Conservation (phyloP, 2,329 filamentous ascomycete species). For the Aspergillus tamarii region DNA sequence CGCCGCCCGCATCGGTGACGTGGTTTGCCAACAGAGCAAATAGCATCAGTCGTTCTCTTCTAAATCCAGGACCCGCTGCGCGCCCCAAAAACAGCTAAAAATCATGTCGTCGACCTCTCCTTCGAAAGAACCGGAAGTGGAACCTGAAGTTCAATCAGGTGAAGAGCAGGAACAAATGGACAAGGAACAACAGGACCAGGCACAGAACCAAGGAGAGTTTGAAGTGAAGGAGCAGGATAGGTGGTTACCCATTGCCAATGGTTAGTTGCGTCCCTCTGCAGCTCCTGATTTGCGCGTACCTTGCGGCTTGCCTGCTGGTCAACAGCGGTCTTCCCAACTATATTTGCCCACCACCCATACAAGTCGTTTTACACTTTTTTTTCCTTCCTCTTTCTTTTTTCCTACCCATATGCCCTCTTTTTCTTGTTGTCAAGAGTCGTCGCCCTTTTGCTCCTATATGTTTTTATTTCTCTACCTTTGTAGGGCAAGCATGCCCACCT, state of each 20-base stretch:
- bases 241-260: conserved; percentile 99
- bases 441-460: not conserved
- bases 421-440: not conserved
- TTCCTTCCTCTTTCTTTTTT: conserved; percentile 16
- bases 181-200: conserved; percentile 67
- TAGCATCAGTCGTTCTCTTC: conserved; percentile 36
- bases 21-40: conserved; percentile 49
- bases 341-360: conserved; percentile 32
- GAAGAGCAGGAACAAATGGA: conserved; percentile 92
- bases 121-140: conserved; percentile 84
- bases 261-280: conserved; percentile 68
- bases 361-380: conserved; percentile 5
- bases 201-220: conserved; percentile 81
- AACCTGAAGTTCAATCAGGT: conserved; percentile 90
- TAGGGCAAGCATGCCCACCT: not conserved
- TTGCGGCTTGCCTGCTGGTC: conserved; percentile 38
- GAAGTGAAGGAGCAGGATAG: conserved; percentile 99
- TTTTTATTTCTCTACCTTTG: not conserved
- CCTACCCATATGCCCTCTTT: not conserved
- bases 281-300: conserved; percentile 58
- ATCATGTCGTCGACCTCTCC: conserved; percentile 95
- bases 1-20: conserved; percentile 45
- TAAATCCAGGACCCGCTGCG: conserved; percentile 40
- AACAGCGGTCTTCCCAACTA: conserved; percentile 34
- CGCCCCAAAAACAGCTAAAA: conserved; percentile 59